These are phyloP conservation scores for Arbutus unedo DNA, from an alignment of 148 eudicot species.

Conservation along the genomic window DNA sequence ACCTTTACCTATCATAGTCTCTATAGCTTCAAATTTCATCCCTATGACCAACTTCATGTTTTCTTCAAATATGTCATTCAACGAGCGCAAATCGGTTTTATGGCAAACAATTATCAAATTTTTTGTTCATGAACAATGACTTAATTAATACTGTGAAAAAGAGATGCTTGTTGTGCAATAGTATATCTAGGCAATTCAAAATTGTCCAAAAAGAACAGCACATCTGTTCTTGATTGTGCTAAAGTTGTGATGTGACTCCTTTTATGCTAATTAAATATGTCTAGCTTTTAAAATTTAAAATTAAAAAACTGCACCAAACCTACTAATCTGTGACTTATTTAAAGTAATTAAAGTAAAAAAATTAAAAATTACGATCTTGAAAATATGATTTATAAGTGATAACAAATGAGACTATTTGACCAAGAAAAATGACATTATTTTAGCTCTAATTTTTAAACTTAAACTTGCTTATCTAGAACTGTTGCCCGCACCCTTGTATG, in stretches of 20 bases:
- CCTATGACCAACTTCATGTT: conserved; percentile 79
- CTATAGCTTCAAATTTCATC: conserved; percentile 80
- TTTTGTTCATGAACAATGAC: conserved; percentile 89
- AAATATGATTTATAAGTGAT: too few relatives aligned
- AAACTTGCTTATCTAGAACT: too few relatives aligned
- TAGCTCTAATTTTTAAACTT: too few relatives aligned
- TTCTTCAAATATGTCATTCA: conserved; percentile 64
- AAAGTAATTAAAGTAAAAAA: too few relatives aligned
- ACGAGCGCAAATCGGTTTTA: conserved; percentile 80
- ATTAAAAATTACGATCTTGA: too few relatives aligned
- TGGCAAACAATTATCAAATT: conserved; percentile 66
- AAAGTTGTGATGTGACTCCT: conserved; percentile 10
- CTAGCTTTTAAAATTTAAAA: too few relatives aligned
- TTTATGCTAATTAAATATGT: too few relatives aligned
- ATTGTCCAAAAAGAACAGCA: conserved; percentile 79
- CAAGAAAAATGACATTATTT: too few relatives aligned
- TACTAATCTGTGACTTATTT: too few relatives aligned
- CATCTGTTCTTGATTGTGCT: conserved; percentile 92
- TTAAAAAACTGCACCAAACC: too few relatives aligned
- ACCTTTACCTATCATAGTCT: conserved; percentile 75
- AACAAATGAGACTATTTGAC: too few relatives aligned
- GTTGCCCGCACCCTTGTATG: too few relatives aligned
- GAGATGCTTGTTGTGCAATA: conserved; percentile 84
- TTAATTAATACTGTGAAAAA: conserved; percentile 88
- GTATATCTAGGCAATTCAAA: conserved; percentile 89